Base-by-base conservation (phyloP, 495 filamentous ascomycete genomes). In the Penicillium lagena region DNA sequence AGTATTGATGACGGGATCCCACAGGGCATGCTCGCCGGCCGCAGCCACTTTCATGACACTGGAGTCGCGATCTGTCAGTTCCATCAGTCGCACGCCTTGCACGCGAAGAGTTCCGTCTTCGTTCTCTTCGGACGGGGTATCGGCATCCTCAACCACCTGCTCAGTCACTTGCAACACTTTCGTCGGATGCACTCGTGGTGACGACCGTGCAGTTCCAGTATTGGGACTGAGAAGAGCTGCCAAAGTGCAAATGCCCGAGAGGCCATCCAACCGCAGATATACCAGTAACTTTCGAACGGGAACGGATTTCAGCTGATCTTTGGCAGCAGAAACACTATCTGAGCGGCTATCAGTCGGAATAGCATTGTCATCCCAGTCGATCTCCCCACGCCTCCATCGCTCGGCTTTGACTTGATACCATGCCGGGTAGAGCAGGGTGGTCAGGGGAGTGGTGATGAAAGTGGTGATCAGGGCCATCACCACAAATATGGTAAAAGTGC, bases 401-500 rank as follows among this genome's bases (percentile, higher is more conserved):
- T 87, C 87, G 7, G 95, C 73, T 66, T 95, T 96, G 70, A 83
- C 80, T 60, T 93, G 90, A 55, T 96, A 96, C 83, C 80, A 90
- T 1, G 76, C 79, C 7, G 93, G 93, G 51, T 96, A 98, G 11
- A 97, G 67, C 31, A 63, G 64, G 7, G 78, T 75, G 15, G 86
- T 89, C 12, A 96, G 59, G 0, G 93, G 93, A 0, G 91, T 96
- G 0, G 93, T 96, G 3, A 83, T 72, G 43, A 98, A 90, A 0
- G 93, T 98, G 2, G 90, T 96, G 33, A 96, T 78, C 8, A 97
- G 71, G 29, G 93, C 91, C 81, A 97, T 96, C 49, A 96, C 87
- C n/a, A 98, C 93, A 43, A 98, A 98, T 45, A 98, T 96, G 29
- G 90, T 98, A 60, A 98, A 98, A 1, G 93, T 96, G 27, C 81